phyloP scores from a whole-genome alignment of 1,284 basidiomycete species.

The Boletus mariae region DNA sequence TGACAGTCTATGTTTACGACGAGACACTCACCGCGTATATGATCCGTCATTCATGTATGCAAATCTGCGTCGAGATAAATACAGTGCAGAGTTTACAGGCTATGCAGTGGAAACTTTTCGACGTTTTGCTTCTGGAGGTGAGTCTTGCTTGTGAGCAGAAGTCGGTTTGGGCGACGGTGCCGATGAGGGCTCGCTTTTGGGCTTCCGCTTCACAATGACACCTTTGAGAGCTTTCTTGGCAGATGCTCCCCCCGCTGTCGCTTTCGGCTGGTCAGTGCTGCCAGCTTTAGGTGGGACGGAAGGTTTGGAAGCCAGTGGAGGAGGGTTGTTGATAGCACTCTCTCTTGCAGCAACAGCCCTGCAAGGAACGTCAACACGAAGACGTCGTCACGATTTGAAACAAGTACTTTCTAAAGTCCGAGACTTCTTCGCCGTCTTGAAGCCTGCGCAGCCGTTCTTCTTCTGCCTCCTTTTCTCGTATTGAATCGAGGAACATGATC shows the following conservation, averaged over 20 bases:
- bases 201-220: constrained; percentile 73
- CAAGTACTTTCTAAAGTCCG: constrained; percentile 72
- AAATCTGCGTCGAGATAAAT: constrained; percentile 13
- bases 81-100: constrained; percentile 8
- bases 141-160: constrained; percentile 19
- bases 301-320: constrained; percentile 18
- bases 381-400: constrained; percentile 1
- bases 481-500: constrained; percentile 81
- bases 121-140: constrained; percentile 47
- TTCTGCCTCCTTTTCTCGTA: constrained; percentile 70
- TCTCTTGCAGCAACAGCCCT: constrained; percentile 76
- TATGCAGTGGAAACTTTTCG: constrained; percentile 45
- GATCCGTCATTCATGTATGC: constrained; percentile 6
- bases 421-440: constrained; percentile 78
- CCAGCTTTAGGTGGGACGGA: constrained; percentile 15
- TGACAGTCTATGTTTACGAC: constrained; percentile 8
- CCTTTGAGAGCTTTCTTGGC: constrained; percentile 66
- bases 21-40: constrained; percentile 3
- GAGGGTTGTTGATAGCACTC: constrained; percentile 45
- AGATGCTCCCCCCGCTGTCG: constrained; percentile 41
- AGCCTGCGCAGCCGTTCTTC: constrained; percentile 72
- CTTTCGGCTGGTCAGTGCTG: constrained; percentile 24
- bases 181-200: constrained; percentile 36
- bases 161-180: constrained; percentile 17
- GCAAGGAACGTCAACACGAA: constrained; percentile 17